A percentile compares a stretch with the other conserved stretches of the same genome.
Evolutionary conservation across 805 yeast species (phyloP).

Genomic region (Candida parachauliodes): DNA sequence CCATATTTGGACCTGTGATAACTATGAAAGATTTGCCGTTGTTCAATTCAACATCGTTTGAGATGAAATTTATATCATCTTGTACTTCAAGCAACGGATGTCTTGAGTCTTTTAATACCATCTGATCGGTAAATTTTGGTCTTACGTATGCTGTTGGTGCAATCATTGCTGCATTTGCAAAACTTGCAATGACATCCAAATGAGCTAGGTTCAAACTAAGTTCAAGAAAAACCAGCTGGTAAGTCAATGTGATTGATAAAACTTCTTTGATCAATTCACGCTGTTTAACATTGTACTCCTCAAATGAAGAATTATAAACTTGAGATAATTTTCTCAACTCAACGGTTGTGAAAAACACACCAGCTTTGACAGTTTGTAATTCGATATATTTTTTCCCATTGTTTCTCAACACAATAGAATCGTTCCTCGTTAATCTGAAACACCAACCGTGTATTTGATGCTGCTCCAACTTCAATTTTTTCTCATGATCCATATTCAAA

Average conservation of each 20-base stretch:
- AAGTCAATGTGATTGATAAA: slow-evolving; percentile 74
- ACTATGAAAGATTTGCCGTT: slow-evolving; percentile 53
- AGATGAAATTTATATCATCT: slow-evolving; percentile 84
- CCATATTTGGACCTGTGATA: slow-evolving; percentile 97
- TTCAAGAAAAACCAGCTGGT: slow-evolving; percentile 71
- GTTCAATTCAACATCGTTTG: slow-evolving; percentile 74
- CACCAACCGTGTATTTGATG: slow-evolving; percentile 94
- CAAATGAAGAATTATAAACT: slow-evolving; percentile 54
- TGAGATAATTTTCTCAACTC: slow-evolving; percentile 57
- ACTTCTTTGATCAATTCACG: slow-evolving; percentile 78
- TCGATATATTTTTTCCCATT: slow-evolving; percentile 58
- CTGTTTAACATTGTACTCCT: slow-evolving; percentile 73
- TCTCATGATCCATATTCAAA: slow-evolving; percentile 76
- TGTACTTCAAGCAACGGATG: slow-evolving; percentile 95
- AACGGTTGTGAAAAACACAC: slow-evolving; percentile 83
- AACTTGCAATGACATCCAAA: slow-evolving; percentile 78
- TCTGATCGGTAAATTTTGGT: slow-evolving; percentile 48
- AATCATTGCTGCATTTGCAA: slow-evolving; percentile 74
- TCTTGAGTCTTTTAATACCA: slow-evolving; percentile 65
- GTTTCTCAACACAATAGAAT: slow-evolving; percentile 72
- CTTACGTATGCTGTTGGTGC: slow-evolving; percentile 80
- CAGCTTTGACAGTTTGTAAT: slow-evolving; percentile 90
- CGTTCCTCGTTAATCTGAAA: slow-evolving; percentile 85
- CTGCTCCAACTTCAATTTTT: slow-evolving; percentile 83
- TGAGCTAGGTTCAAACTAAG: slow-evolving; percentile 63